Evolutionary conservation across 352 stramenopile species (phyloP).

Genomic region (Phytophthora macrochlamydospora): DNA sequence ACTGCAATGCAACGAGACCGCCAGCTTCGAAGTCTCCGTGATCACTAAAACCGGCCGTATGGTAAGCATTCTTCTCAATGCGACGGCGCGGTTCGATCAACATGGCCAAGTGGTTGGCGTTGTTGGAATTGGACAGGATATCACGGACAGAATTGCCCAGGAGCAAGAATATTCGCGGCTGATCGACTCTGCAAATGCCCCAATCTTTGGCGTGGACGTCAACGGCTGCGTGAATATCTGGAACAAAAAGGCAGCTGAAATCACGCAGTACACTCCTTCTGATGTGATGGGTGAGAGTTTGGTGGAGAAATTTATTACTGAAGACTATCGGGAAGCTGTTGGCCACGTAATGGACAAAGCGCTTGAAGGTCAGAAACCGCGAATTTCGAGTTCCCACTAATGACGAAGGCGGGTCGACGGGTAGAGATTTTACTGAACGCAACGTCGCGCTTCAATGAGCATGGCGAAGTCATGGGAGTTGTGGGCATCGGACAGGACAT

Average conservation of each 20-base stretch:
- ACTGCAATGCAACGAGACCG: constrained; percentile 16
- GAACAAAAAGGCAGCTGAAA: constrained; percentile 54
- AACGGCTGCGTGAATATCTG: constrained; percentile 59
- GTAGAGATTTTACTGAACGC: constrained; percentile 49
- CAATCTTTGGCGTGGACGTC: constrained; percentile 45
- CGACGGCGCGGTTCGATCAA: constrained; percentile 18
- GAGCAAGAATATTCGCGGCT: constrained; percentile 22
- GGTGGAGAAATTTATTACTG: constrained; percentile 47
- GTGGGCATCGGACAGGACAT: constrained; percentile 7
- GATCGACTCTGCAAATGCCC: constrained; percentile 56
- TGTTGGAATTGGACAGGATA: constrained; percentile 30
- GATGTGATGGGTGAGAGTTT: constrained; percentile 50
- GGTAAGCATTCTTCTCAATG: constrained; percentile 24
- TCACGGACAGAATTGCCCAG: constrained; percentile 24
- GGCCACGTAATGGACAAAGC: constrained; percentile 35
- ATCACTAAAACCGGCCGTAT: constrained; percentile 19
- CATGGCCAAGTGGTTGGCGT: constrained; percentile 23
- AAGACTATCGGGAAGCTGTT: constrained; percentile 59
- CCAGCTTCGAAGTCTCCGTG: constrained; percentile 24
- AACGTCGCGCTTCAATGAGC: constrained; percentile 40
- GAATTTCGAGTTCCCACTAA: constrained; percentile 6
- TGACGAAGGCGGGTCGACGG: constrained; percentile 18
- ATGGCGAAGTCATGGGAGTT: constrained; percentile 26
- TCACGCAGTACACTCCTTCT: constrained; percentile 51
- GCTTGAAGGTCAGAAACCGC: constrained; percentile 10